These are phyloP conservation scores for Trichophyton verrucosum DNA, from an alignment of 2,329 filamentous ascomycete species.

Conservation along the genomic window DNA sequence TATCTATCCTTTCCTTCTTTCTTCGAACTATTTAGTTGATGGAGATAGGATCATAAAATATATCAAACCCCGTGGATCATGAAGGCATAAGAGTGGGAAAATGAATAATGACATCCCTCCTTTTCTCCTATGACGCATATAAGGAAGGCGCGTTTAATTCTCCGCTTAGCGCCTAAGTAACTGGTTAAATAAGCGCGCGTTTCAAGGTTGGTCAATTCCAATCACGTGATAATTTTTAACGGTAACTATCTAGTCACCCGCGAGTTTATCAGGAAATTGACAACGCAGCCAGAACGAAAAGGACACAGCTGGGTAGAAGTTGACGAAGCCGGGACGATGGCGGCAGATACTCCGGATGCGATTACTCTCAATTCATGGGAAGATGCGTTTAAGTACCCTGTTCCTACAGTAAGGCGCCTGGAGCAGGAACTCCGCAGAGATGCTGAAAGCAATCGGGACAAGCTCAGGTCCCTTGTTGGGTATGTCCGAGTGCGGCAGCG, in stretches of 20 bases:
- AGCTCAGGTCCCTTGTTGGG: constrained; percentile 55
- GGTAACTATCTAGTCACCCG: no score
- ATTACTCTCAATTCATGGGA: constrained; percentile 49
- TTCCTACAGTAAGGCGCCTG: constrained; percentile 50
- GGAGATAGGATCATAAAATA: not conserved
- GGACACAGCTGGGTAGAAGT: no score
- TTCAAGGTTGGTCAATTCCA: not conserved
- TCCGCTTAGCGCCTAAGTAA: not conserved
- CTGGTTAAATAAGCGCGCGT: not conserved
- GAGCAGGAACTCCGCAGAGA: constrained; percentile 52
- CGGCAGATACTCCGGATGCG: constrained; percentile 45
- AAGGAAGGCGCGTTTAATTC: not conserved
- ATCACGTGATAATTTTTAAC: not conserved
- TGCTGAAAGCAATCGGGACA: constrained; percentile 52
- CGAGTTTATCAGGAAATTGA: not conserved
- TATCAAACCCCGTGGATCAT: not conserved
- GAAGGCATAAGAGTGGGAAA: not conserved
- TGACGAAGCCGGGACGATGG: constrained; percentile 27
- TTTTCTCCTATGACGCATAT: not conserved
- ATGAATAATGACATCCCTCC: not conserved
- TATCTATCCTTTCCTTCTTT: not conserved
- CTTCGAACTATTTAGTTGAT: not conserved
- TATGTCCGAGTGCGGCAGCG: constrained; percentile 24
- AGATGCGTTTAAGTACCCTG: constrained; percentile 54
- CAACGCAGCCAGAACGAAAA: not conserved